Evolutionary conservation across 345 rosid genomes (phyloP).

Genomic region (Cardiospermum halicacabum): DNA sequence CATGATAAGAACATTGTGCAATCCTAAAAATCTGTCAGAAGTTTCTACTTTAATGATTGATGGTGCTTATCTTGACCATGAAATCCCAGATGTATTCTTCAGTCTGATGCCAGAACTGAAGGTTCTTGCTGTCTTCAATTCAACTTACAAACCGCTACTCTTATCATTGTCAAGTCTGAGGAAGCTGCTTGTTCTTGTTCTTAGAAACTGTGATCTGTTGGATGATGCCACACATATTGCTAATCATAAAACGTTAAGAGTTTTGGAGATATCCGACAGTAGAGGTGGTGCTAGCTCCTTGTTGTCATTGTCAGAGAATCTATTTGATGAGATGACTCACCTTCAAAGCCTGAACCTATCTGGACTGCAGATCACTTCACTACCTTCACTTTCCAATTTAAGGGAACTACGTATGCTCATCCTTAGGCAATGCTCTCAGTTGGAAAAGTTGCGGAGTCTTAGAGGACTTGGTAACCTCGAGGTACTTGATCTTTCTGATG

Average conservation of each 20-base stretch:
- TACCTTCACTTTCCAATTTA: slow-evolving; percentile 31
- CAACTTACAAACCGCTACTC: slow-evolving; percentile 24
- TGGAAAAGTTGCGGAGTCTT: slow-evolving; percentile 35
- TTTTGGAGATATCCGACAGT: slow-evolving; percentile 45
- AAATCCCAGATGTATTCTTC: slow-evolving; percentile 22
- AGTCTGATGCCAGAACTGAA: slow-evolving; percentile 20
- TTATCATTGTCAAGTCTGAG: slow-evolving; percentile 9
- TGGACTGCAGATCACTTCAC: slow-evolving; percentile 21
- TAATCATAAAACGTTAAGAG: slow-evolving; percentile 24
- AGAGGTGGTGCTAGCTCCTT: slow-evolving; percentile 25
- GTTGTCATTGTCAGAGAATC: slow-evolving; percentile 15
- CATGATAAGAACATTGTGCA: slow-evolving; percentile 40
- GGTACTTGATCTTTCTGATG: slow-evolving; percentile 49
- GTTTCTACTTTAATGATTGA: slow-evolving; percentile 38
- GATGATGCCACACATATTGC: slow-evolving; percentile 10
- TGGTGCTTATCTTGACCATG: slow-evolving; percentile 33
- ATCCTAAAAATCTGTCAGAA: slow-evolving; percentile 13
- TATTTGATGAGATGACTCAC: slow-evolving; percentile 21
- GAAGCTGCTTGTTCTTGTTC: slow-evolving; percentile 39
- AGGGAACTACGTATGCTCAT: slow-evolving; percentile 39
- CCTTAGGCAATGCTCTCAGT: slow-evolving; percentile 30
- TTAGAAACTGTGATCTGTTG: slow-evolving; percentile 45
- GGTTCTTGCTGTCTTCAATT: slow-evolving; percentile 40
- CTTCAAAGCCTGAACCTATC: slow-evolving; percentile 57
- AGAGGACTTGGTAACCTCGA: slow-evolving; percentile 31